phyloP scores from a whole-genome alignment of 805 yeast genomes.

The Teunomyces lycoperdinae region DNA sequence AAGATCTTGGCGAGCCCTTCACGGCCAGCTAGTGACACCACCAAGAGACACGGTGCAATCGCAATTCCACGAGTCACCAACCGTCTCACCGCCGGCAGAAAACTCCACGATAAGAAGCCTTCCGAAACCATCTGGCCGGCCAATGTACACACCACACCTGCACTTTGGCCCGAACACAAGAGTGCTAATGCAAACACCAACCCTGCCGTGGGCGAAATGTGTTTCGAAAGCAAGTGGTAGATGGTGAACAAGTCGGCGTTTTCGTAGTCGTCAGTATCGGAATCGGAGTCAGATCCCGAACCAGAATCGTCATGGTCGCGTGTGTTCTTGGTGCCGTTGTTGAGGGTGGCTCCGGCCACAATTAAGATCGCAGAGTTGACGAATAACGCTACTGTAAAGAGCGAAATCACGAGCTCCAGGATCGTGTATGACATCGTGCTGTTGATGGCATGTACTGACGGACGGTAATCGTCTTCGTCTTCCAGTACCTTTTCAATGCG shows the following conservation, averaged over 20 bases:
- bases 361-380: constrained; percentile 87
- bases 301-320: constrained; percentile 7
- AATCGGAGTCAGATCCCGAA: constrained; percentile 14
- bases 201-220: constrained; percentile 84
- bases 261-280: constrained; percentile 40
- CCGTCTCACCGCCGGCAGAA: constrained; percentile 80
- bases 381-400: constrained; percentile 86
- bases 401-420: constrained; percentile 76
- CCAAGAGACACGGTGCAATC: constrained; percentile 77
- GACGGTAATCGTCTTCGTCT: constrained; percentile 50
- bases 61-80: constrained; percentile 81
- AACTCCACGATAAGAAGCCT: constrained; percentile 78
- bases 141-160: constrained; percentile 90
- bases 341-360: constrained; percentile 86
- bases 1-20: constrained; percentile 74
- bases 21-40: constrained; percentile 71
- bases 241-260: constrained; percentile 79
- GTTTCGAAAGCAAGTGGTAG: constrained; percentile 63
- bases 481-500: constrained; percentile 14
- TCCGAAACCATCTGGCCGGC: constrained; percentile 94
- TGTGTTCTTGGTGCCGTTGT: constrained; percentile 22
- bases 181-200: constrained; percentile 85
- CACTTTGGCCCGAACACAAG: constrained; percentile 89
- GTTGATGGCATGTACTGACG: constrained; percentile 76
- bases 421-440: constrained; percentile 79